These are phyloP conservation scores for Ephemerocybe angulata DNA, from an alignment of 768 basidiomycete species.

Conservation along the genomic window DNA sequence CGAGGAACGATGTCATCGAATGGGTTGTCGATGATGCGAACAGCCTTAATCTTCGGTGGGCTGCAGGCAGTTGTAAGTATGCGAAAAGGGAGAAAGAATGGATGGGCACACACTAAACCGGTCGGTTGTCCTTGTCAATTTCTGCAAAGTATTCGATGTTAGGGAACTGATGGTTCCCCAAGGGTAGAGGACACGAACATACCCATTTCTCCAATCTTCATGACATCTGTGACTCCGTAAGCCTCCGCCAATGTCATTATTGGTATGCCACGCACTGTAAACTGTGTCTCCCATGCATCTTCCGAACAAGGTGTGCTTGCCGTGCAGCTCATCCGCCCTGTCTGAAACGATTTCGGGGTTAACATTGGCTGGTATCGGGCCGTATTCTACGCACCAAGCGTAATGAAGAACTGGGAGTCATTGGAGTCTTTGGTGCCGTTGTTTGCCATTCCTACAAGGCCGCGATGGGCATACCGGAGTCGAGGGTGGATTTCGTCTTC, in stretches of 20 bases:
- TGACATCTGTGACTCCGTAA: constrained; percentile 55
- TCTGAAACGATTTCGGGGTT: constrained; percentile 42
- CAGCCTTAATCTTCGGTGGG: constrained; percentile 85
- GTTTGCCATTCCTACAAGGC: constrained; percentile 93
- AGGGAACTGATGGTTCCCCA: constrained; percentile 4
- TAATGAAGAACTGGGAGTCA: constrained; percentile 93
- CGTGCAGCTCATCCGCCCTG: constrained; percentile 87
- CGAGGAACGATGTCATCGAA: constrained; percentile 94
- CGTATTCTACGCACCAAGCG: constrained; percentile 62
- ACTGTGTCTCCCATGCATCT: constrained; percentile 83
- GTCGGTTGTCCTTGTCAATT: constrained; percentile 68
- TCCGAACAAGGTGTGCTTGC: constrained; percentile 95
- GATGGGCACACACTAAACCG: constrained; percentile 62
- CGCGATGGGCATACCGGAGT: constrained; percentile 84
- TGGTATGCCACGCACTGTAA: constrained; percentile 76
- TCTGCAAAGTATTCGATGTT: constrained; percentile 38
- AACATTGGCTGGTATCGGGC: neutral
- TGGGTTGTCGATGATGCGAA: constrained; percentile 88
- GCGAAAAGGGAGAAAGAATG: neutral
- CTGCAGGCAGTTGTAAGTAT: constrained; percentile 33
- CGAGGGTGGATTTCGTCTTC: constrained; percentile 94
- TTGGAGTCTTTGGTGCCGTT: constrained; percentile 84
- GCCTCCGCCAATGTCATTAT: neutral
- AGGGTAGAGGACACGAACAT: neutral
- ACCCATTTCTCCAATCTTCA: constrained; percentile 82